Evolutionary conservation across 2,329 filamentous ascomycete species (phyloP), one percentile per base, ranked within the genome.

Genomic region (Diplocarpon rosae): DNA sequence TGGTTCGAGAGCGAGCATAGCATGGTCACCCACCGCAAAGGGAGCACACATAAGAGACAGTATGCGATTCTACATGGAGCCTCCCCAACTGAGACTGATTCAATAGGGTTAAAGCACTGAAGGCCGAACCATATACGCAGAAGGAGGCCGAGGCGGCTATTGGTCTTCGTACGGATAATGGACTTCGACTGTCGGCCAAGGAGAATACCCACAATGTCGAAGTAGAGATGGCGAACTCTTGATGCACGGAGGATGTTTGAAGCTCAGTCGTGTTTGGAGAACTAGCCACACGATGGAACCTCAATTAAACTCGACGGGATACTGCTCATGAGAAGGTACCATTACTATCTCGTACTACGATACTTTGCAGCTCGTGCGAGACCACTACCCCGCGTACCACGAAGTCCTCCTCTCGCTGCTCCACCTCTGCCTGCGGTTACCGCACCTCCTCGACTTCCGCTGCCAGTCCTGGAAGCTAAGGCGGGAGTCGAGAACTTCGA

Each of bases 1-100:
- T 96, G 86, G 83, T 96, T 93, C 63, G 90, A 96, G 64, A 83
- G 80, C 39, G 84, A 92, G 54, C 65, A 75, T 56, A 93, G 85
- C 56, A 69, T 94, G 46, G 70, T 73, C 30, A 72, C 76, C 24
- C 92, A 98, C 66, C 72, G 72, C 46, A 86, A 83, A 64, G 87
- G 86, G 56, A 98, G 95, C 68, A 86, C 85, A 52, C 92, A 98
- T 67, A 95, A 89, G 75, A 78, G 88, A 70, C 83, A 84, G 85
- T 87, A 60, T 52, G 64, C 59, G 39, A 20, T 12, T 20, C 8
- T 12, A 39, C 30, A 24, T 20, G 9, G 34, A 32, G 32, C 9
- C 16, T n/a, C 13, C 41, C 27, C 3, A 28, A 20, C 4, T 9
- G 28, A 12, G 37, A 39, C 43, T 47, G 15, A 46, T 29, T 4